Percentiles rank a stretch among this genome's conserved stretches.
Evolutionary conservation across 2,329 filamentous ascomycete genomes (phyloP).

Genomic region (Alternaria burnsii): DNA sequence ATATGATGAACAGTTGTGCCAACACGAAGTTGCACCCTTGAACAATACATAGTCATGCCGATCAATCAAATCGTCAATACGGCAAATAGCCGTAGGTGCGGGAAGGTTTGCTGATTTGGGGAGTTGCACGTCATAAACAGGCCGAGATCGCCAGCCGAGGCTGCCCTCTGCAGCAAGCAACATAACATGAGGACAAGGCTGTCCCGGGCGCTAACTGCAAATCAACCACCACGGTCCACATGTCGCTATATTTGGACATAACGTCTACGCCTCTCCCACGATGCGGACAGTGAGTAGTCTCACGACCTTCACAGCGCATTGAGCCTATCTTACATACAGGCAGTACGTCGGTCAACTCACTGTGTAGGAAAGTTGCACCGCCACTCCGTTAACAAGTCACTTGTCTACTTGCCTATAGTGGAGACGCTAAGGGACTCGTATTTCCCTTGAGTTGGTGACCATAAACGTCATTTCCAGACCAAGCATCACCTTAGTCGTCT

Average conservation of each 20-base stretch:
- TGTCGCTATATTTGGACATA: not conserved
- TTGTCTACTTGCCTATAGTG: not conserved
- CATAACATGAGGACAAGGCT: not conserved
- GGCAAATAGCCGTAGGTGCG: not conserved
- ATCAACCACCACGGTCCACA: not conserved
- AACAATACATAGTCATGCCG: not conserved
- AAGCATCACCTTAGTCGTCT: not conserved
- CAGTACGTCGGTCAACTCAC: too few species aligned
- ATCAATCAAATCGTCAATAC: conserved; percentile 8
- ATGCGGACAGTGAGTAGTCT: not conserved
- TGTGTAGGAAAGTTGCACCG: not conserved
- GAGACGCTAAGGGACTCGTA: not conserved
- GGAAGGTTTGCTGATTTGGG: conserved; percentile 4
- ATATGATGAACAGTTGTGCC: not conserved
- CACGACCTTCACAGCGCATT: not conserved
- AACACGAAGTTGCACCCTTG: not conserved
- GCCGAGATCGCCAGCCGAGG: conserved; percentile 11
- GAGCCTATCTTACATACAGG: not conserved
- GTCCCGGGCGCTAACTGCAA: not conserved
- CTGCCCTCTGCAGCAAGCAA: conserved; percentile 1
- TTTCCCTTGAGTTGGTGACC: conserved; percentile 1
- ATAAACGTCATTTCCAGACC: not conserved
- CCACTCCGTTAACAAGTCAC: not conserved
- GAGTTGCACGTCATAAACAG: not conserved
- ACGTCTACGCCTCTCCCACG: conserved; percentile 2